These are phyloP conservation scores for Wallemia mellicola DNA, from an alignment of 1,284 basidiomycete species.

Conservation along the genomic window DNA sequence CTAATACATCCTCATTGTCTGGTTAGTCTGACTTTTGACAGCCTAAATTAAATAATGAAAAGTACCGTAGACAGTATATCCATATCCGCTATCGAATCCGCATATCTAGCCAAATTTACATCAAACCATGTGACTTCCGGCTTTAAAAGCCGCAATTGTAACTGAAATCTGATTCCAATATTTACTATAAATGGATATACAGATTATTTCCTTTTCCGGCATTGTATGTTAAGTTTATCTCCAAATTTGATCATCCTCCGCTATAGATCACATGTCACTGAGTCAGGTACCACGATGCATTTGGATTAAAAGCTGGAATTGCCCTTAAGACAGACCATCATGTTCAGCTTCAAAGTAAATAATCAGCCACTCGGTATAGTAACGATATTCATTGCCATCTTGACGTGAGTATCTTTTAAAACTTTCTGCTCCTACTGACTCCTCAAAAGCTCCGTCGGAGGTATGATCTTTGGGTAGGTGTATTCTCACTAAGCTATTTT, in stretches of 20 bases:
- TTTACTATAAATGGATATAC: background rate
- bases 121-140: background rate
- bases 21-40: no score
- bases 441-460: constrained; percentile 27
- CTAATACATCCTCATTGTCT: background rate
- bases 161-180: background rate
- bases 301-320: no score
- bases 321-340: no score
- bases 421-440: background rate
- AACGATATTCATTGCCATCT: background rate
- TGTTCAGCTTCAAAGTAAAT: background rate
- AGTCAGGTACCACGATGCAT: background rate
- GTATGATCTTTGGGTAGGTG: constrained; percentile 34
- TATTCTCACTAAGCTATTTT: constrained; percentile 2
- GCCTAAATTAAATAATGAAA: no score
- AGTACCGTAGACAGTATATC: no score
- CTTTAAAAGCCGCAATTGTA: background rate
- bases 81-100: background rate
- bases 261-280: no score
- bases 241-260: no score
- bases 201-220: background rate
- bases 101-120: background rate
- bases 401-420: background rate
- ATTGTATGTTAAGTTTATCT: background rate
- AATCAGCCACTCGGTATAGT: background rate